Evolutionary conservation across 768 basidiomycete genomes (phyloP).

Genomic region (Kwoniella mangroviensis): DNA sequence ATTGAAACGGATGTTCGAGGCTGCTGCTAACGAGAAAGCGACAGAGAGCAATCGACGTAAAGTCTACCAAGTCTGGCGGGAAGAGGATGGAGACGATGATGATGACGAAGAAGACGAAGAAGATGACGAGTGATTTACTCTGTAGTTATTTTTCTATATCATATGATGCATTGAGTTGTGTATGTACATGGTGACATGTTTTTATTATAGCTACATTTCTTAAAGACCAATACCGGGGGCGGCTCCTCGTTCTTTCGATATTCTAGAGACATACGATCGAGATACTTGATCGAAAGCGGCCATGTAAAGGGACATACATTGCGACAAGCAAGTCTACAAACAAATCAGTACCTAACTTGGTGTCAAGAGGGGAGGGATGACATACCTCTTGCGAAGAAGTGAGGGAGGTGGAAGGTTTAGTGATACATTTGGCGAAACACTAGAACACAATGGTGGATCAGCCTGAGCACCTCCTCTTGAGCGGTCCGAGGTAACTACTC

Average conservation of each 20-base stretch:
- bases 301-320: slow-evolving; percentile 57
- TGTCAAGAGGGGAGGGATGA: neutral
- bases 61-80: slow-evolving; percentile 81
- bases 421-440: slow-evolving; percentile 57
- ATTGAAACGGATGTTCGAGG: slow-evolving; percentile 69
- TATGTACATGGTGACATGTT: slow-evolving; percentile 7
- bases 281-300: slow-evolving; percentile 57
- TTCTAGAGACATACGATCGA: slow-evolving; percentile 51
- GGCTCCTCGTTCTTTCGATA: slow-evolving; percentile 47
- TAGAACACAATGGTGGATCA: slow-evolving; percentile 8
- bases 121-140: slow-evolving; percentile 4
- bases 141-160: neutral
- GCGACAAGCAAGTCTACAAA: slow-evolving; percentile 51
- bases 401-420: slow-evolving; percentile 49
- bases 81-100: slow-evolving; percentile 57
- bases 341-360: neutral
- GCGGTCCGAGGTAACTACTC: slow-evolving; percentile 14
- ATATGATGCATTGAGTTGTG: slow-evolving; percentile 30
- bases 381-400: slow-evolving; percentile 54
- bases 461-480: no score
- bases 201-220: slow-evolving; percentile 7
- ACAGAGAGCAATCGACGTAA: slow-evolving; percentile 75
- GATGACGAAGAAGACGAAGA: slow-evolving; percentile 34
- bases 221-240: slow-evolving; percentile 25
- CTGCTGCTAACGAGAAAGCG: slow-evolving; percentile 69